phyloP scores from a whole-genome alignment of 2,329 filamentous ascomycete genomes.

The Xylariaceae sp. region DNA sequence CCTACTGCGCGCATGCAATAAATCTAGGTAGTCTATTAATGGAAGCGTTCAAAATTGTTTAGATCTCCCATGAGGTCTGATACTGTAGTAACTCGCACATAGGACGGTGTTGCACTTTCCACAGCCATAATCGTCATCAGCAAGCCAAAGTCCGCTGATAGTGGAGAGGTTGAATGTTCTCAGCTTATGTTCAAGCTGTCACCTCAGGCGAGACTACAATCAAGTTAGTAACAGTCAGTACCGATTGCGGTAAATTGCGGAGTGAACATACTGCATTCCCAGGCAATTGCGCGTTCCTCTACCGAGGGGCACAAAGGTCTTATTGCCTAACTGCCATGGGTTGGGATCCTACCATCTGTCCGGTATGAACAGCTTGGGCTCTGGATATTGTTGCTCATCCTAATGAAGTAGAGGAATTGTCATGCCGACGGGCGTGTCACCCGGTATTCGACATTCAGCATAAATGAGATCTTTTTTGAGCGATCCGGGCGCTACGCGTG shows the following conservation, averaged over 20 bases:
- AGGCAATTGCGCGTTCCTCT: slow-evolving; percentile 23
- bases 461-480: slow-evolving; percentile 30
- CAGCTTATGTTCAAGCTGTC: too few relatives aligned
- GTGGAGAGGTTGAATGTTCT: too few relatives aligned
- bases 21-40: too few relatives aligned
- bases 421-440: slow-evolving; percentile 29
- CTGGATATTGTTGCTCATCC: slow-evolving; percentile 22
- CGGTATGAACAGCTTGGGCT: slow-evolving; percentile 23
- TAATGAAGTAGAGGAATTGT: slow-evolving; percentile 24
- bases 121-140: too few relatives aligned
- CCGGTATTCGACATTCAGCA: slow-evolving; percentile 21
- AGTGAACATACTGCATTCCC: slow-evolving; percentile 26
- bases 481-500: slow-evolving; percentile 39
- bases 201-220: slow-evolving; percentile 21
- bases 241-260: slow-evolving; percentile 2
- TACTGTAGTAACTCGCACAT: too few relatives aligned
- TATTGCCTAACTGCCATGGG: slow-evolving; percentile 16
- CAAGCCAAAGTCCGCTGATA: too few relatives aligned
- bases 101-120: too few relatives aligned
- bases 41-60: too few relatives aligned
- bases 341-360: slow-evolving; percentile 26
- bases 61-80: too few relatives aligned
- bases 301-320: slow-evolving; percentile 24
- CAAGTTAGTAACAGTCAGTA: slow-evolving; percentile 9
- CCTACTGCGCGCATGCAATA: too few relatives aligned